These are phyloP conservation scores for Trichosporon asahii DNA, from an alignment of 1,284 basidiomycete genomes.

Conservation along the genomic window DNA sequence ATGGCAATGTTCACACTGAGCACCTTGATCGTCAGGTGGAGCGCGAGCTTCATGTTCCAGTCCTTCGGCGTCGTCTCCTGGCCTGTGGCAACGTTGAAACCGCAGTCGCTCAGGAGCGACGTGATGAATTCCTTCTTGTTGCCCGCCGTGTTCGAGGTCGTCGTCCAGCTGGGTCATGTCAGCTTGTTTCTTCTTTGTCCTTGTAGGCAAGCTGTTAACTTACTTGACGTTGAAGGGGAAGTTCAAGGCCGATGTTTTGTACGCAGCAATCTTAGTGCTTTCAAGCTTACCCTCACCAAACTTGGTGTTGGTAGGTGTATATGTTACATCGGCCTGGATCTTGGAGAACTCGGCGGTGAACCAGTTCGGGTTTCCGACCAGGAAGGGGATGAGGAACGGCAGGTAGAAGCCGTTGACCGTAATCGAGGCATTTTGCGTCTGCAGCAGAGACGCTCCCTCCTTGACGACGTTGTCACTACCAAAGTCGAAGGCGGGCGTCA, in stretches of 20 bases:
- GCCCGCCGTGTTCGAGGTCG: not conserved
- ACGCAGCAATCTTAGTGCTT: conserved; percentile 63
- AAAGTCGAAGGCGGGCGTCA: conserved; percentile 1
- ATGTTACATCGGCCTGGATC: conserved; percentile 66
- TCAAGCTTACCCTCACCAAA: conserved; percentile 66
- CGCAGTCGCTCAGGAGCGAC: not conserved
- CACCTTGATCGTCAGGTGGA: not conserved
- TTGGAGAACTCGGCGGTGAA: conserved; percentile 69
- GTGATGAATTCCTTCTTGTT: not conserved
- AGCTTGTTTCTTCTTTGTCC: too few species aligned
- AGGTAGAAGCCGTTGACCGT: conserved; percentile 2
- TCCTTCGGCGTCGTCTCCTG: not conserved
- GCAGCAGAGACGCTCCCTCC: conserved; percentile 9
- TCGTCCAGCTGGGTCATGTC: not conserved
- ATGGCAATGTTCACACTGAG: not conserved
- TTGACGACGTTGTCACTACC: conserved; percentile 5
- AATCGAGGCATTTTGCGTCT: not conserved
- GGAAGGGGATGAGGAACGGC: not conserved
- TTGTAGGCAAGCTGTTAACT: conserved; percentile 24
- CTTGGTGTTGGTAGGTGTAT: conserved; percentile 63
- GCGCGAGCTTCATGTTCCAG: conserved; percentile 4
- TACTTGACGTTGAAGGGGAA: conserved; percentile 72
- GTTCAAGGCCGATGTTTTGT: conserved; percentile 67
- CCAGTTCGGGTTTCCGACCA: conserved; percentile 78
- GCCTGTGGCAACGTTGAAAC: not conserved